Conservation (phyloP, 148 eudicot species). For the Spergularia marina region DNA sequence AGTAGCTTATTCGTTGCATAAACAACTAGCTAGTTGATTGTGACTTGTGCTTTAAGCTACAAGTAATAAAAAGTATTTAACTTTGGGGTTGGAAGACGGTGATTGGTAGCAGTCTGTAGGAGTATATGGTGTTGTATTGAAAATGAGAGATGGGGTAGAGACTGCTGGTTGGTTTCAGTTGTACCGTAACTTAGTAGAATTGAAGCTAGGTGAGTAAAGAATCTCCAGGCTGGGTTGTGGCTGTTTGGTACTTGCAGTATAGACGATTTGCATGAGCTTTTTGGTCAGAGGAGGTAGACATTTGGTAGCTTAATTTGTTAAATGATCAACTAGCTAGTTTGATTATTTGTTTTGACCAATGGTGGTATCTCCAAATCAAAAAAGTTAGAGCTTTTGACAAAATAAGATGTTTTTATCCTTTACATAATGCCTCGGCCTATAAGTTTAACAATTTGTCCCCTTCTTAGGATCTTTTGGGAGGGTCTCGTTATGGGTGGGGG, state of each 20-base stretch:
- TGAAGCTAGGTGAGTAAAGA: neutral
- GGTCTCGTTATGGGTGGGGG: too few species aligned
- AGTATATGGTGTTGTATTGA: too few species aligned
- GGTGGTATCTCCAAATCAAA: neutral
- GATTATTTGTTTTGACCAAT: neutral
- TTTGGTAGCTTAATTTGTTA: neutral
- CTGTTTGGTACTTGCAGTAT: neutral
- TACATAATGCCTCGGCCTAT: neutral
- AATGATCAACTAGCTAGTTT: neutral
- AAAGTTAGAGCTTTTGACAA: neutral
- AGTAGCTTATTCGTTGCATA: too few species aligned
- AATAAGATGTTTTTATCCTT: neutral
- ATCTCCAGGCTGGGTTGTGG: neutral
- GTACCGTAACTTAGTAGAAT: too few species aligned
- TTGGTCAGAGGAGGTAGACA: neutral
- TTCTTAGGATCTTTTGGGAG: too few species aligned
- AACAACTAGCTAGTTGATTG: neutral
- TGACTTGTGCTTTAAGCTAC: neutral
- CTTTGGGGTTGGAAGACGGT: too few species aligned
- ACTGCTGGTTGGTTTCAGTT: too few species aligned
- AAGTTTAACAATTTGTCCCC: too few species aligned
- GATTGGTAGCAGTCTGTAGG: too few species aligned
- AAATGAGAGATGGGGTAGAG: too few species aligned
- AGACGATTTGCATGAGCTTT: too few species aligned
- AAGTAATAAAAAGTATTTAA: too few species aligned